phyloP scores from a whole-genome alignment of 768 basidiomycete species.

The Russula virescens region DNA sequence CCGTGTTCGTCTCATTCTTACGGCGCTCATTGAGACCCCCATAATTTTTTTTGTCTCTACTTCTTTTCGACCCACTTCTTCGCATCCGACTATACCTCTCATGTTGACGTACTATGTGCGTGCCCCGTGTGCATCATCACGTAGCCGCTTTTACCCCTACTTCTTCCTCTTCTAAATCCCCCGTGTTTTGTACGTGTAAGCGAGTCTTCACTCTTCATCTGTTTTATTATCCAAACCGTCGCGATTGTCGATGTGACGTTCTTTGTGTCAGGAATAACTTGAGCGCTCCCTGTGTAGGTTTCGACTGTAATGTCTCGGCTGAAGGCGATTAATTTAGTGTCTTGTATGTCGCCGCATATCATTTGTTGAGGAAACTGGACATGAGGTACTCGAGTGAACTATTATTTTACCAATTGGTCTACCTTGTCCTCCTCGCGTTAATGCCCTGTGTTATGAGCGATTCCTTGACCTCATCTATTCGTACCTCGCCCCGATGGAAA shows the following conservation, averaged over 20 bases:
- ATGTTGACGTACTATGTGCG: neutral
- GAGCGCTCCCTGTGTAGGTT: constrained; percentile 20
- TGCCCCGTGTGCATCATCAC: neutral
- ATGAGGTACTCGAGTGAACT: neutral
- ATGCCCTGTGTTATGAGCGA: constrained; percentile 43
- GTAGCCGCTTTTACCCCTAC: neutral
- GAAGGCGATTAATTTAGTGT: constrained; percentile 12
- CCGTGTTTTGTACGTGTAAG: constrained; percentile 12
- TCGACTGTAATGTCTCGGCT: constrained; percentile 18
- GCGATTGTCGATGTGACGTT: neutral
- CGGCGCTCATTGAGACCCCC: neutral
- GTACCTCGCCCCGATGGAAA: constrained; percentile 88
- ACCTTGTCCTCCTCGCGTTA: constrained; percentile 37
- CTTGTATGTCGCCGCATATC: constrained; percentile 16
- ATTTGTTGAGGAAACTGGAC: constrained; percentile 11
- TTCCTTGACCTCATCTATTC: constrained; percentile 74
- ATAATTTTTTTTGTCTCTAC: constrained; percentile 3
- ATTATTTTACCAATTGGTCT: constrained; percentile 1
- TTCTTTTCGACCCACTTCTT: neutral
- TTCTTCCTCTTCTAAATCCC: neutral
- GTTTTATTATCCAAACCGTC: constrained; percentile 9
- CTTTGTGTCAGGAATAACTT: constrained; percentile 9
- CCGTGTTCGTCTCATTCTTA: neutral
- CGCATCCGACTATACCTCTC: constrained; percentile 11
- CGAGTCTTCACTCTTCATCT: constrained; percentile 6